Conservation (phyloP, 2,329 filamentous ascomycete genomes). For the Penicillium sumatraense region DNA sequence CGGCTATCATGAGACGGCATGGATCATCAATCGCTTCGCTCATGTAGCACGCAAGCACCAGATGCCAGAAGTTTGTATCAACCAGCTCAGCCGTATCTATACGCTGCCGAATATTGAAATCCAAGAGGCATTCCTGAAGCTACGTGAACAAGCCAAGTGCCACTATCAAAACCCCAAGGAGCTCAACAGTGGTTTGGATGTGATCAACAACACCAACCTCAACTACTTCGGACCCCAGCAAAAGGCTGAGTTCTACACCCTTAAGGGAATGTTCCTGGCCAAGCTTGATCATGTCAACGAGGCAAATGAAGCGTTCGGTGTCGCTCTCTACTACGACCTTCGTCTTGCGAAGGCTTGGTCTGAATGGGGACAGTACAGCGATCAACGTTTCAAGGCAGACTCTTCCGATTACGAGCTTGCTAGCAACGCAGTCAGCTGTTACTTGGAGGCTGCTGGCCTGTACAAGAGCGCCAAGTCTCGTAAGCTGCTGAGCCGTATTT, state of each 20-base stretch:
- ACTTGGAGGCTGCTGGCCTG: conserved; percentile 90
- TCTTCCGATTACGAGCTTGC: conserved; percentile 80
- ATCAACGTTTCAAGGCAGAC: conserved; percentile 92
- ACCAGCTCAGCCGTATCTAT: conserved; percentile 95
- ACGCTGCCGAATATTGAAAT: conserved; percentile 99
- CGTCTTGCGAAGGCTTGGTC: conserved; percentile 97
- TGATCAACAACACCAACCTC: conserved; percentile 99
- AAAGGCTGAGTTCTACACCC: conserved; percentile 98
- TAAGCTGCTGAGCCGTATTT: conserved; percentile 87
- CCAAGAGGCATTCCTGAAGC: conserved; percentile 96
- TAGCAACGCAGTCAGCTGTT: conserved; percentile 91
- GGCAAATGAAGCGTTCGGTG: conserved; percentile 91
- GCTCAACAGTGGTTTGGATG: conserved; percentile 88
- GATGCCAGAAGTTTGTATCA: conserved; percentile 95
- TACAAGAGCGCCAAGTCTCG: conserved; percentile 97
- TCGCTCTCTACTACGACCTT: conserved; percentile 93
- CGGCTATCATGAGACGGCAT: conserved; percentile 97
- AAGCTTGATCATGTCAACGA: conserved; percentile 90
- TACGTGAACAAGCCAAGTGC: conserved; percentile 98
- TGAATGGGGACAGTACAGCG: conserved; percentile 98
- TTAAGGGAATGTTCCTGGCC: conserved; percentile 99
- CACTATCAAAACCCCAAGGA: conserved; percentile 97
- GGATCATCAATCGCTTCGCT: conserved; percentile 99
- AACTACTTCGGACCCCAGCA: conserved; percentile 97
- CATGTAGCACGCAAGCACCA: conserved; percentile 97